Conservation (phyloP, 352 stramenopile species). For the Phytopythium oedochilum region DNA sequence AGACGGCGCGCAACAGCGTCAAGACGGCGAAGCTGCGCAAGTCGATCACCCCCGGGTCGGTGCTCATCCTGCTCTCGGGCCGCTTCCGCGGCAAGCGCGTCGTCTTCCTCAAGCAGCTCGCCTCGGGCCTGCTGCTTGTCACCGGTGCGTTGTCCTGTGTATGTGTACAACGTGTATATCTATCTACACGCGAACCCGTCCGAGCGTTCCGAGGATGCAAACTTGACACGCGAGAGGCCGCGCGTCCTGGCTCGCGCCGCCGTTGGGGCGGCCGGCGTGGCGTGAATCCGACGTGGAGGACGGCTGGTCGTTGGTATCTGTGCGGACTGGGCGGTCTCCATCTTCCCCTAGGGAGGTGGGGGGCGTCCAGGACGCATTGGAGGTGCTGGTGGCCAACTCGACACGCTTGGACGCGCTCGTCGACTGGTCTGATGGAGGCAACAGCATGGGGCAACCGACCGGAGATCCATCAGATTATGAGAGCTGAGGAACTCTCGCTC, state of each 20-base stretch:
- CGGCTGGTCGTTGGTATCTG: neutral
- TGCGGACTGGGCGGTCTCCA: neutral
- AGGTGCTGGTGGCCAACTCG: neutral
- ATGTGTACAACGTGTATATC: too few species aligned
- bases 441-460: slow-evolving; percentile 23
- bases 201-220: slow-evolving; percentile 63
- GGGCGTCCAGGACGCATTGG: neutral
- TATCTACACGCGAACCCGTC: neutral
- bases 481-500: slow-evolving; percentile 69
- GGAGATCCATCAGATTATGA: slow-evolving; percentile 84
- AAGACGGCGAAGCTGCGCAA: slow-evolving; percentile 93
- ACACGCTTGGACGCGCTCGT: slow-evolving; percentile 6
- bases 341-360: neutral
- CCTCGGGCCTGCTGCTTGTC: slow-evolving; percentile 96
- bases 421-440: slow-evolving; percentile 1
- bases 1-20: slow-evolving; percentile 63
- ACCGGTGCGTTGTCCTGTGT: slow-evolving; percentile 61
- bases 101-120: slow-evolving; percentile 97
- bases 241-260: neutral
- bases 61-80: slow-evolving; percentile 96
- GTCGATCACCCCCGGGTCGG: slow-evolving; percentile 95
- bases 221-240: slow-evolving; percentile 57
- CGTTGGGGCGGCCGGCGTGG: neutral
- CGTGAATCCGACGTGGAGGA: neutral
- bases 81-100: slow-evolving; percentile 98